Conservation (phyloP, 2,329 filamentous ascomycete species). For the Phaeosphaeriaceae sp. region DNA sequence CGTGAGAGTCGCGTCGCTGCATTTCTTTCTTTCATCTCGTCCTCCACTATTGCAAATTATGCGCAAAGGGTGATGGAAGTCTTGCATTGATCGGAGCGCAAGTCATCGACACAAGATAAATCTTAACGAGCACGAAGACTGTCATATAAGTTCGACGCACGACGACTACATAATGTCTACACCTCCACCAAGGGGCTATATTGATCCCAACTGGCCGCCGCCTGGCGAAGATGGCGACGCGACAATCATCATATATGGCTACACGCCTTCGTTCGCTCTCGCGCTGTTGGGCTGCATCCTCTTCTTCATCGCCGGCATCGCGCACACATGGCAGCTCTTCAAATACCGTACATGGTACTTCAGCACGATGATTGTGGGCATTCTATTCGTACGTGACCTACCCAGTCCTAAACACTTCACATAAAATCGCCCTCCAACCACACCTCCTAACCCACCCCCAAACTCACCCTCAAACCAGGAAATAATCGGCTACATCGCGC, state of each 20-base stretch:
- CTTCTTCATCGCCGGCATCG: constrained; percentile 49
- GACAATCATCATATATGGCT: constrained; percentile 44
- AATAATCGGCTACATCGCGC: constrained; percentile 54
- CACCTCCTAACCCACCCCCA: background rate
- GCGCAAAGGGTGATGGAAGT: background rate
- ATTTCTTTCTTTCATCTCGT: background rate
- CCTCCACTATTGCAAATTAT: background rate
- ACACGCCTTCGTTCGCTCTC: constrained; percentile 49
- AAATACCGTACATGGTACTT: constrained; percentile 52
- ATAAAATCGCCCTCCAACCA: background rate
- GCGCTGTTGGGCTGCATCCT: constrained; percentile 53
- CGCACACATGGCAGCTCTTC: constrained; percentile 51
- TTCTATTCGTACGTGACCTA: constrained; percentile 34
- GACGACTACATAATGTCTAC: background rate
- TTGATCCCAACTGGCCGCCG: constrained; percentile 62
- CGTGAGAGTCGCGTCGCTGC: background rate
- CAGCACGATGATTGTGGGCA: constrained; percentile 54
- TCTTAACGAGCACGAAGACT: background rate
- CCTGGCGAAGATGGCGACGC: constrained; percentile 56
- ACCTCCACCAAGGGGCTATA: constrained; percentile 45
- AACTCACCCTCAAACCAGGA: constrained; percentile 39
- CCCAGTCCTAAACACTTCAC: background rate
- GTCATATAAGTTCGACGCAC: background rate
- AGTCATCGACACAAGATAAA: background rate
- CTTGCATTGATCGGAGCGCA: background rate